Evolutionary conservation across 768 basidiomycete genomes (phyloP).

Genomic region (Xanthoconium stramineum): DNA sequence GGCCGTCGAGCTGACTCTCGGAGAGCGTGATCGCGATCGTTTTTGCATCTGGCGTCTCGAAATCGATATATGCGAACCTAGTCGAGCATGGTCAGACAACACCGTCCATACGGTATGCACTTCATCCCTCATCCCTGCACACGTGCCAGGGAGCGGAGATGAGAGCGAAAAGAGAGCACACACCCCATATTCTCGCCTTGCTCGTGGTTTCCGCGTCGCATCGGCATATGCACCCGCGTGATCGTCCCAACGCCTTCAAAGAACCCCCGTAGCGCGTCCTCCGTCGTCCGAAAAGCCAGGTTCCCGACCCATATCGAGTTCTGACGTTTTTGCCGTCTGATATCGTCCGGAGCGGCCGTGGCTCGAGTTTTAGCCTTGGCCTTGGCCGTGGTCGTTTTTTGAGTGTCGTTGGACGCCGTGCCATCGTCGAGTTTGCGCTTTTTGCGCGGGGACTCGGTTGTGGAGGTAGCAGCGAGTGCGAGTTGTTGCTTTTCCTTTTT

Average conservation of each 20-base stretch:
- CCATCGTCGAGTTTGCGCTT: slow-evolving; percentile 45
- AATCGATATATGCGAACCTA: slow-evolving; percentile 97
- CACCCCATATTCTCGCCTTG: slow-evolving; percentile 78
- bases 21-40: slow-evolving; percentile 71
- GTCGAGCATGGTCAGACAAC: slow-evolving; percentile 6
- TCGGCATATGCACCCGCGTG: slow-evolving; percentile 84
- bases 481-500: slow-evolving; percentile 33
- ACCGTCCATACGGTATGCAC: not conserved
- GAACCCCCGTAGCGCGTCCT: slow-evolving; percentile 64
- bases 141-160: no score
- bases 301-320: slow-evolving; percentile 97
- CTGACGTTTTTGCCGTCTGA: slow-evolving; percentile 50
- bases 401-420: not conserved
- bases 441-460: slow-evolving; percentile 31
- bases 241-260: slow-evolving; percentile 72
- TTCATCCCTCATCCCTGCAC: no score
- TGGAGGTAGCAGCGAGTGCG: not conserved
- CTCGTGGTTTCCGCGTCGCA: slow-evolving; percentile 53
- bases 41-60: slow-evolving; percentile 74
- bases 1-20: slow-evolving; percentile 78
- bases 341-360: not conserved
- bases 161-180: slow-evolving; percentile 28
- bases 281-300: slow-evolving; percentile 83
- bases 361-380: not conserved
- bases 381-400: not conserved